Evolutionary conservation across 805 yeast species (phyloP).

Genomic region (Zygoascus tannicola): DNA sequence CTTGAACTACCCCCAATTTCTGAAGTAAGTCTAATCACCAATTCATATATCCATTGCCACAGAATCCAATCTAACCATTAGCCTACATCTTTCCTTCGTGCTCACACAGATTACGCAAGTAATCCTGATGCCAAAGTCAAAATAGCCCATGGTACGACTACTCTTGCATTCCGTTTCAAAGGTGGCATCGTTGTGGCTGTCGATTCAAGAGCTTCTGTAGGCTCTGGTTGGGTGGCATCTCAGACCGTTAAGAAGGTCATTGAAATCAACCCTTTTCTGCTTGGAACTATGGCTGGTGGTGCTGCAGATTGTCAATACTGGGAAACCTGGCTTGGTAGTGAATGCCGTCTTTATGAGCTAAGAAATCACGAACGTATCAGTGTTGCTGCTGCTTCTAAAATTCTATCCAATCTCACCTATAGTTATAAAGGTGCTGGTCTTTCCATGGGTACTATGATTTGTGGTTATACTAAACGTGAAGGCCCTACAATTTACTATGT

Average conservation of each 20-base stretch:
- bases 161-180: conserved; percentile 90
- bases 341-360: conserved; percentile 89
- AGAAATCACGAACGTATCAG: conserved; percentile 91
- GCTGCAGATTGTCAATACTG: conserved; percentile 99
- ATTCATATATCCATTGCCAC: conserved; percentile 5
- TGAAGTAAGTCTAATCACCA: conserved; percentile 15
- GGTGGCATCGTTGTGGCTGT: conserved; percentile 95
- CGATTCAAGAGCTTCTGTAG: conserved; percentile 96
- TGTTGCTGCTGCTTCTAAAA: conserved; percentile 95
- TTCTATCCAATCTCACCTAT: conserved; percentile 81
- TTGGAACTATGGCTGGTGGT: conserved; percentile 99
- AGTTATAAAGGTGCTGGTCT: conserved; percentile 96
- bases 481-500: conserved; percentile 95
- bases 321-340: conserved; percentile 98
- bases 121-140: conserved; percentile 93
- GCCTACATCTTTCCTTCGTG: conserved; percentile 88
- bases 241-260: conserved; percentile 97
- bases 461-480: conserved; percentile 92
- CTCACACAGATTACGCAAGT: conserved; percentile 92
- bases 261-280: conserved; percentile 85
- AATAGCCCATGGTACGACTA: conserved; percentile 98
- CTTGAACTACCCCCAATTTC: conserved; percentile 25
- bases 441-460: conserved; percentile 98
- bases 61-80: conserved; percentile 23
- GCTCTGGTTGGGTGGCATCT: conserved; percentile 87